phyloP scores from a whole-genome alignment of 176 grass and related monocot genomes.

The Oryza meyeriana region DNA sequence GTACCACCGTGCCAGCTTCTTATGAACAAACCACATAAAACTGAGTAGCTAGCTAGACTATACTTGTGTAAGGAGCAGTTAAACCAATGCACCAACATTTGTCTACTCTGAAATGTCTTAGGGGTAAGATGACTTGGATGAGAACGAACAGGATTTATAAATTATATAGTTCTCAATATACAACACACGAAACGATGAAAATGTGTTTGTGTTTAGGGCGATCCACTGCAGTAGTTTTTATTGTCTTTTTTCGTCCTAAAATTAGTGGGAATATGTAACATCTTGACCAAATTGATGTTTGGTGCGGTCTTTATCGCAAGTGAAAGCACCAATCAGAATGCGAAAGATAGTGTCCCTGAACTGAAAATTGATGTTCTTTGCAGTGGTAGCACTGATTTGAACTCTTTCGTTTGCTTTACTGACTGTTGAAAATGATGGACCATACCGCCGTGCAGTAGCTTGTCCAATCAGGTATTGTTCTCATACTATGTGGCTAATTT shows the following conservation, averaged over 20 bases:
- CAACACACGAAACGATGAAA: neutral
- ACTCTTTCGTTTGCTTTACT: neutral
- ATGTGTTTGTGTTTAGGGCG: too few relatives aligned
- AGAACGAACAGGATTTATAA: neutral
- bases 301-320: neutral
- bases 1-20: neutral
- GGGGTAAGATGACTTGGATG: neutral
- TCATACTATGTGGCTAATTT: too few relatives aligned
- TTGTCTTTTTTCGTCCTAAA: neutral
- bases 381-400: neutral
- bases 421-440: neutral
- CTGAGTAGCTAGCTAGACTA: too few relatives aligned
- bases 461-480: too few relatives aligned
- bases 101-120: neutral
- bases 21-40: slow-evolving; percentile 9
- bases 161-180: neutral
- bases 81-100: neutral
- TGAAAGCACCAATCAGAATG: slow-evolving; percentile 2
- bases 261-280: neutral
- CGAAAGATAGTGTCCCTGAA: slow-evolving; percentile 8
- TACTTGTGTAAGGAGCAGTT: neutral
- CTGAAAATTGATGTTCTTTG: neutral
- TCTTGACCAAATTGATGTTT: neutral
- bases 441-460: neutral
- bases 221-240: neutral